Base-by-base conservation (phyloP, 208 protist genomes). In the Kentomonas sorsogonicus region DNA sequence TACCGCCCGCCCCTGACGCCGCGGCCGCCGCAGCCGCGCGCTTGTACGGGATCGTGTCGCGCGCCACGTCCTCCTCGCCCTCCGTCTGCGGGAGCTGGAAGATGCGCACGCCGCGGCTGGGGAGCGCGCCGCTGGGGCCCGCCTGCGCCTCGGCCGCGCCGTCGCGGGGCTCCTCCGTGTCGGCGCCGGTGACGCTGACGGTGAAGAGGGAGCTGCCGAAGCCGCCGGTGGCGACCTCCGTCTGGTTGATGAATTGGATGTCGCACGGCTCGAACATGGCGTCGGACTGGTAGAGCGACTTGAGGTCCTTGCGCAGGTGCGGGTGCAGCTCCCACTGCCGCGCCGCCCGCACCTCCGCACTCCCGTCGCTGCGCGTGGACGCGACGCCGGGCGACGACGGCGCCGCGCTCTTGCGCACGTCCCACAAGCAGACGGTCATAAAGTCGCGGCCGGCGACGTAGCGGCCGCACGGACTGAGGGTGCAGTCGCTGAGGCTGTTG, bases 361-460 rank as follows among this genome's bases (percentile, higher is more conserved):
- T 44, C 15, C 25, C 9, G 56, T 56, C 23, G 38, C 15, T 47
- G 25, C 13, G 41, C 3, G 30, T 40, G 16, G 65, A 53, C 0
- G 63, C 59, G 33, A 55, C 69, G 15, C 66, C 38, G 23, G 72
- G 70, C 45, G 47, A 26, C 59, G 57, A 66, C 27, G 48, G 20
- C 29, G 58, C 31, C 2, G 72, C 69, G 53, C 65, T 69, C n/a
- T n/a, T n/a, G 43, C 89, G 85, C 45, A 91, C 74, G 54, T 95
- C 89, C 86, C 84, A 91, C 43, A 95, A 47, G 53, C 76, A 89
- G 22, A 86, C 71, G 11, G 76, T 77, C 77, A 89, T 83, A 30
- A 89, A 81, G 67, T 93, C 89, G 22, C 85, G 69, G 3, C 83
- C 85, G 20, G 69, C 80, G 39, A 95, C 73, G 63, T 90, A 92